Evolutionary conservation across 2,329 filamentous ascomycete species (phyloP), one percentile per base, ranked within the genome.

Genomic region (Fusarium foetens): DNA sequence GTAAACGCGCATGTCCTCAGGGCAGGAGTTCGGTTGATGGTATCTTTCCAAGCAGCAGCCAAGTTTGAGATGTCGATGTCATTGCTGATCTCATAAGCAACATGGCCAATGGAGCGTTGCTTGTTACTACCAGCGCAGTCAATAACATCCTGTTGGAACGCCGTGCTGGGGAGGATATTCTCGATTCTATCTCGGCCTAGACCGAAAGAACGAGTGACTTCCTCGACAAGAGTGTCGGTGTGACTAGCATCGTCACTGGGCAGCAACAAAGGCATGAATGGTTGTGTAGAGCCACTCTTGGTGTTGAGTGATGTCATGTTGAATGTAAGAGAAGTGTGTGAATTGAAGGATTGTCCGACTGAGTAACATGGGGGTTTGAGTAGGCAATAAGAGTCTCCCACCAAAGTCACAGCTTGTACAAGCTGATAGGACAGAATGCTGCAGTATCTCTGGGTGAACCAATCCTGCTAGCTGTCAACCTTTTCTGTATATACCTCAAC

Each of bases 31-130:
- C 35, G 13, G 6, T 25, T 6, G 25, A 66, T 41, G 21, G 39
- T 46, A 6, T 66, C 59, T 29, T 58, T 66, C 63, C 63, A 66
- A 43, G 63, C 45, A 58, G 52, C 45, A 14, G 63, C 51, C 45
- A 66, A 46, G 0, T 35, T 39, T 33, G 63, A 14, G 23, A 21
- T 8, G 3, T 64, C 59, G 3, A 64, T 35, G 0, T 52, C 27
- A 13, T 41, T 29, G 3, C 19, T 29, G 16, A 66, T 51, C 27
- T 64, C 63, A 45, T 33, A 66, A 0, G 17, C 4, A 6, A 7
- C 27, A 41, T 66, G 59, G 0, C 63, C 59, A 10, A 66, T 21
- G 11, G 52, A 39, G 6, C 45, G 52, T 3, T 66, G 12, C 27
- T 36, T 42, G 9, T 46, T 13, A 16, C 7, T 10, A 0, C 38